phyloP scores from a whole-genome alignment of 805 yeast genomes.

The Starmera caribaea region DNA sequence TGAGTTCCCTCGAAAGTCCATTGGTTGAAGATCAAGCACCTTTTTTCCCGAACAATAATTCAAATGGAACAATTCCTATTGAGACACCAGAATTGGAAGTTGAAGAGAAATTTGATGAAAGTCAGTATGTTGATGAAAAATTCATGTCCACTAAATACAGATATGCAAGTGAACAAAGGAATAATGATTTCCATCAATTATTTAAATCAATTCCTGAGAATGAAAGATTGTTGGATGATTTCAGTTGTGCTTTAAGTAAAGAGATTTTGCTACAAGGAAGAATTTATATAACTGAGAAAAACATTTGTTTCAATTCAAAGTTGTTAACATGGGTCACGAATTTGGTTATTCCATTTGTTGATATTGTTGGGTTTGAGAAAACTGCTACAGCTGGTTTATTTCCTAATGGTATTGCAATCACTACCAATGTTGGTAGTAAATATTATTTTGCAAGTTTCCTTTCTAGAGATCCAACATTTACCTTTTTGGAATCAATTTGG shows the following conservation, averaged over 20 bases:
- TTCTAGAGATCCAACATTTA: slow-evolving; percentile 69
- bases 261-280: slow-evolving; percentile 87
- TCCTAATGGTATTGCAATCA: slow-evolving; percentile 68
- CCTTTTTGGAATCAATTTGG: slow-evolving; percentile 35
- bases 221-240: slow-evolving; percentile 77
- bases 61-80: not conserved
- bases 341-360: slow-evolving; percentile 60
- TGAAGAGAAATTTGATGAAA: slow-evolving; percentile 19
- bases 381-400: slow-evolving; percentile 81
- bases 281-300: slow-evolving; percentile 66
- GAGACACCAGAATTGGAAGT: not conserved
- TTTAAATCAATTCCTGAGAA: slow-evolving; percentile 59
- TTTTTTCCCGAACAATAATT: not conserved
- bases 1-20: slow-evolving; percentile 13
- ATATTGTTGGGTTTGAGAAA: slow-evolving; percentile 67
- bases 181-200: slow-evolving; percentile 67
- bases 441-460: slow-evolving; percentile 84
- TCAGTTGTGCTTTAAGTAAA: slow-evolving; percentile 79
- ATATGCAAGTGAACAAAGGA: slow-evolving; percentile 54
- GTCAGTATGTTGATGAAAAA: slow-evolving; percentile 46
- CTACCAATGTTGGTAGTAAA: slow-evolving; percentile 30
- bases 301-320: slow-evolving; percentile 79
- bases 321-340: slow-evolving; percentile 88
- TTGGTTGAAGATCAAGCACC: slow-evolving; percentile 9
- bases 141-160: slow-evolving; percentile 49